These are phyloP conservation scores for Liriodendron chinense DNA, from an alignment of 164 flowering plant genomes.

Conservation along the genomic window DNA sequence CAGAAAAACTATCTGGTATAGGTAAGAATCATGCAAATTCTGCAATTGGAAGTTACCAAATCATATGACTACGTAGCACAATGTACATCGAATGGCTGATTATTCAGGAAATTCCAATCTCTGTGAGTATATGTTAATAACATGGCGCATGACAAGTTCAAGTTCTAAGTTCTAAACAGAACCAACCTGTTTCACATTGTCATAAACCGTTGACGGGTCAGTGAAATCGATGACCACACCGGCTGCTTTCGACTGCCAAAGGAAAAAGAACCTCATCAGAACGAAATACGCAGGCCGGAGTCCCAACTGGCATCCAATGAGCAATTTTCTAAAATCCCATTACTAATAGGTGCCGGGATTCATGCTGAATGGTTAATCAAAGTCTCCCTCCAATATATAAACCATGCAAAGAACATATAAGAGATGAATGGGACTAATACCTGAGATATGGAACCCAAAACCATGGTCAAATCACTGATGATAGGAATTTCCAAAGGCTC, in stretches of 20 bases:
- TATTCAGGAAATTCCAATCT: not conserved
- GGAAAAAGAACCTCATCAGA: not conserved
- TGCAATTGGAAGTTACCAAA: too few species aligned
- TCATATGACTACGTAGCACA: not conserved
- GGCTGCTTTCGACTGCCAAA: conserved; percentile 54
- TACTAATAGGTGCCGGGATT: not conserved
- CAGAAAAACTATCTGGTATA: too few species aligned
- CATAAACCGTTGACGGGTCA: conserved; percentile 75
- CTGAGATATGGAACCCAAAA: conserved; percentile 90
- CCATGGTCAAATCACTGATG: conserved; percentile 77
- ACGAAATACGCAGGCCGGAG: not conserved
- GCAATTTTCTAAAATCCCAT: not conserved
- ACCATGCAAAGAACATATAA: not conserved
- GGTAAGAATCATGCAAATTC: too few species aligned
- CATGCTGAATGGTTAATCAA: not conserved
- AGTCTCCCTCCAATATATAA: not conserved
- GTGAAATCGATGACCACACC: conserved; percentile 81
- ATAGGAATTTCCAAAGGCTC: conserved; percentile 84
- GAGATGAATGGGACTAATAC: conserved; percentile 22
- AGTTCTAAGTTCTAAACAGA: conserved; percentile 1
- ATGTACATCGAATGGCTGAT: not conserved
- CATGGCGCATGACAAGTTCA: not conserved
- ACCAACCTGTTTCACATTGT: conserved; percentile 87
- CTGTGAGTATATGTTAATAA: not conserved
- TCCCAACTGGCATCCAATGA: not conserved